Conservation (phyloP, 225 moss, liverwort and hornwort species). For the Pseudisothecium myosuroides region DNA sequence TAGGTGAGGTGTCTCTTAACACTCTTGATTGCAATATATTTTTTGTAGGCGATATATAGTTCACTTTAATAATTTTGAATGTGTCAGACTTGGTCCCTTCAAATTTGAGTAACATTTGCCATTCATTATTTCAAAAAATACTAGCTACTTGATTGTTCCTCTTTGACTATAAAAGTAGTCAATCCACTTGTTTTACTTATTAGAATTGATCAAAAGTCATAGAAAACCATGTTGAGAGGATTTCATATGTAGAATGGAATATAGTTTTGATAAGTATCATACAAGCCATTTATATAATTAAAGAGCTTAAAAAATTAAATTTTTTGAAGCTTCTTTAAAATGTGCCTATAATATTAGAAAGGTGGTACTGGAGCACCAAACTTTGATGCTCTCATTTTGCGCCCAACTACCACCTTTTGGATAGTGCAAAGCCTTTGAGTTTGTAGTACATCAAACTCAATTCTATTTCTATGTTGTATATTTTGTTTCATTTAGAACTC, state of each 20-base stretch:
- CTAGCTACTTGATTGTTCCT: not conserved
- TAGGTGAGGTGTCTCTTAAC: not conserved
- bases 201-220: not conserved
- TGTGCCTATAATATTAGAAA: not conserved
- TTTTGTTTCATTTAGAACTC: not conserved
- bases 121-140: not conserved
- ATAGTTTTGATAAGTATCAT: not conserved
- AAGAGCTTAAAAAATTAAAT: not conserved
- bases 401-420: not conserved
- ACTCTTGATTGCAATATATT: not conserved
- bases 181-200: not conserved
- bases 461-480: not conserved
- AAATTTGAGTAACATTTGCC: not conserved
- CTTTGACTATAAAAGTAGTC: no score
- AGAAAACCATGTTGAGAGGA: not conserved
- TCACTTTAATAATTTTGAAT: no score
- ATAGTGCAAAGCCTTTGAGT: not conserved
- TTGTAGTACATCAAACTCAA: not conserved
- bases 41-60: accelerated
- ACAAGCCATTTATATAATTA: not conserved
- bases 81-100: accelerated
- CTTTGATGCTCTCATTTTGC: not conserved
- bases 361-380: not conserved
- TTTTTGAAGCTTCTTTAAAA: not conserved
- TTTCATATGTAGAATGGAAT: not conserved